These are phyloP conservation scores for Neurospora africana DNA, from an alignment of 495 filamentous ascomycete genomes.

Conservation along the genomic window DNA sequence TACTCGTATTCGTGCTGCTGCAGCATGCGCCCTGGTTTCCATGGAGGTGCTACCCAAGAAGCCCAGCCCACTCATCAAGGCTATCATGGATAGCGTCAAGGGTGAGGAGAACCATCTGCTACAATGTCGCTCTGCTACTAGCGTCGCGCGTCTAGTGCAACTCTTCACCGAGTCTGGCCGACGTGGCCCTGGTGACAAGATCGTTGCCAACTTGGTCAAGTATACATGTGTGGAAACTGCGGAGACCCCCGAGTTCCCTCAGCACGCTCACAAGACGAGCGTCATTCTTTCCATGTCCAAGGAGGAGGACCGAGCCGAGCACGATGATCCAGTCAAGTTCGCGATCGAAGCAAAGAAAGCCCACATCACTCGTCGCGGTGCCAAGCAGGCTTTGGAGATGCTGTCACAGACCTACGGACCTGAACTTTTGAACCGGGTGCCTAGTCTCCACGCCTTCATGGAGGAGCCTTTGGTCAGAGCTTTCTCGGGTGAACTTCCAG, in stretches of 20 bases:
- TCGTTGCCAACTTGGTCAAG: constrained; percentile 85
- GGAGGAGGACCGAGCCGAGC: constrained; percentile 91
- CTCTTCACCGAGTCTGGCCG: constrained; percentile 68
- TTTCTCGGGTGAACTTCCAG: constrained; percentile 62
- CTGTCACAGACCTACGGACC: constrained; percentile 66
- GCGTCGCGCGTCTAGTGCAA: constrained; percentile 74
- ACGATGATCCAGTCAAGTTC: constrained; percentile 78
- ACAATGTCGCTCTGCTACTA: constrained; percentile 75
- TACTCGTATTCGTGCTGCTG: constrained; percentile 75
- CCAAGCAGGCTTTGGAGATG: constrained; percentile 90
- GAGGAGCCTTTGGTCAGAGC: constrained; percentile 65
- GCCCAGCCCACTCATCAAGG: constrained; percentile 79
- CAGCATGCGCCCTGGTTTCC: constrained; percentile 79
- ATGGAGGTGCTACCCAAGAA: constrained; percentile 82
- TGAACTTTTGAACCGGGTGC: constrained; percentile 65
- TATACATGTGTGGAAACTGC: constrained; percentile 96
- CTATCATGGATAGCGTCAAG: constrained; percentile 97
- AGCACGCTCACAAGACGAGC: constrained; percentile 60
- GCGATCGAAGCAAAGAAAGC: constrained; percentile 78
- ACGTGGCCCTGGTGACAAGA: constrained; percentile 77
- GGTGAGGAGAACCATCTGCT: constrained; percentile 84
- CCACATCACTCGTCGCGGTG: constrained; percentile 78
- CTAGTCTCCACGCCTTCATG: constrained; percentile 68
- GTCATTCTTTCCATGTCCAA: constrained; percentile 86
- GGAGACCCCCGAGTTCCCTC: constrained; percentile 88